Percentiles rank a stretch among this genome's conserved stretches.
phyloP scores from a whole-genome alignment of 2,329 filamentous ascomycete species.

The Dothiorella sarmentorum region DNA sequence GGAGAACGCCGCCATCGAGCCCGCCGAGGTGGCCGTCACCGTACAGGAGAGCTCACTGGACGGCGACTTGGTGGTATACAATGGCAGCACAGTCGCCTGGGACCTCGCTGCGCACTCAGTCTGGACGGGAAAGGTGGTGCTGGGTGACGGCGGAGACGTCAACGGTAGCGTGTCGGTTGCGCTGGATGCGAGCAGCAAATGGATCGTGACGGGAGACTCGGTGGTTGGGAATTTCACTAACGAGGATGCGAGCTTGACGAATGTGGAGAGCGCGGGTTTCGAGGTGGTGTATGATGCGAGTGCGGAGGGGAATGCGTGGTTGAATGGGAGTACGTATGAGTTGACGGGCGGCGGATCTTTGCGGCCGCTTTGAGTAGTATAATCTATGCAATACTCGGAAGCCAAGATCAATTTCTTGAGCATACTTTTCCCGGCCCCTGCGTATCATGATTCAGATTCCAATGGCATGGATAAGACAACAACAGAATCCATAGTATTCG shows the following conservation, averaged over 20 bases:
- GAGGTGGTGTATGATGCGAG: background rate
- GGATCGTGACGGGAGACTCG: background rate
- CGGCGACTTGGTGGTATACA: conserved; percentile 35
- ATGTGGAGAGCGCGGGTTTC: background rate
- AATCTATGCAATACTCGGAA: too few relatives aligned
- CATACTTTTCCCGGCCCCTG: too few relatives aligned
- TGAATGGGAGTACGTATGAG: background rate
- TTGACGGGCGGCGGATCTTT: background rate
- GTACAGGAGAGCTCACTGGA: conserved; percentile 27
- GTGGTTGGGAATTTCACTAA: background rate
- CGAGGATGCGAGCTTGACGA: background rate
- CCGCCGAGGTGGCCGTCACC: conserved; percentile 26
- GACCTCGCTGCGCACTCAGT: background rate
- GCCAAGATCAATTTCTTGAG: too few relatives aligned
- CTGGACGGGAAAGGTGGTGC: conserved; percentile 1
- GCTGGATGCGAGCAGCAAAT: background rate
- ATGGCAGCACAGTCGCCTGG: conserved; percentile 23
- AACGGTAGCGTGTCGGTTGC: background rate
- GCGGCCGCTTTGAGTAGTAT: background rate
- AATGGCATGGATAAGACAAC: too few relatives aligned
- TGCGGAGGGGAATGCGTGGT: background rate
- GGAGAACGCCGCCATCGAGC: conserved; percentile 27
- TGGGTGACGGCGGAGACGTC: background rate
- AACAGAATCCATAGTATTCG: too few relatives aligned
- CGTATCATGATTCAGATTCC: too few relatives aligned